Evolutionary conservation across 495 filamentous ascomycete species (phyloP).

Genomic region (Aspergillus sclerotiicarbonarius): DNA sequence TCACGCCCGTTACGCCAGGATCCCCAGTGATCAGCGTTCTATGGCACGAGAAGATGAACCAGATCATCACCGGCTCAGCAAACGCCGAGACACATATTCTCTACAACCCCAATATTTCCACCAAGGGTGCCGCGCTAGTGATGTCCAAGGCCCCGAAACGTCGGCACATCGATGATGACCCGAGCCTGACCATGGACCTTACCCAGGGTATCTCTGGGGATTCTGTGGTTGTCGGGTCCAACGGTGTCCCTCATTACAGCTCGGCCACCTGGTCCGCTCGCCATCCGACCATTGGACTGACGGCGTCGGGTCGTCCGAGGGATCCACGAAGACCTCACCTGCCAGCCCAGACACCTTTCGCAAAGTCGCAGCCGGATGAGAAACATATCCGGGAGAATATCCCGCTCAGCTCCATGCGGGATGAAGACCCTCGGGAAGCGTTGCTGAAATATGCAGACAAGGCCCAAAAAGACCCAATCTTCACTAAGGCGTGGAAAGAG

Average conservation of each 20-base stretch:
- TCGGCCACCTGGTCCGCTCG: constrained; percentile 58
- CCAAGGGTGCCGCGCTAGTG: constrained; percentile 76
- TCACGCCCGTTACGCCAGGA: constrained; percentile 81
- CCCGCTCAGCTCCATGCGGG: constrained; percentile 88
- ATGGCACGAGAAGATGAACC: constrained; percentile 94
- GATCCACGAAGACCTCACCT: constrained; percentile 80
- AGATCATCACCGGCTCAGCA: constrained; percentile 90
- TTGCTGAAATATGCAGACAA: constrained; percentile 93
- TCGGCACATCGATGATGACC: constrained; percentile 91
- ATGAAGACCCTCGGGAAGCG: constrained; percentile 94
- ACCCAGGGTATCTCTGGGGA: constrained; percentile 78
- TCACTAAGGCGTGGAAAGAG: constrained; percentile 87
- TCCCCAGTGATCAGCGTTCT: constrained; percentile 78
- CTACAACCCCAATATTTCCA: constrained; percentile 81
- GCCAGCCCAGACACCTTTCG: constrained; percentile 84
- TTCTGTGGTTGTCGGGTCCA: constrained; percentile 61
- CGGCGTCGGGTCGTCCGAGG: constrained; percentile 73
- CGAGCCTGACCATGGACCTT: constrained; percentile 77
- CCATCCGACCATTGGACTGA: constrained; percentile 69
- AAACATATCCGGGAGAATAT: constrained; percentile 84
- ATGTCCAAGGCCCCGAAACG: constrained; percentile 94
- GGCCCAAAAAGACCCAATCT: constrained; percentile 88
- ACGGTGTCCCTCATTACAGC: constrained; percentile 44
- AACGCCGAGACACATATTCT: constrained; percentile 86
- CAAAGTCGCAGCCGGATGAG: constrained; percentile 87